These are phyloP conservation scores for Piper betle DNA, from an alignment of 164 flowering plant species.

Conservation along the genomic window DNA sequence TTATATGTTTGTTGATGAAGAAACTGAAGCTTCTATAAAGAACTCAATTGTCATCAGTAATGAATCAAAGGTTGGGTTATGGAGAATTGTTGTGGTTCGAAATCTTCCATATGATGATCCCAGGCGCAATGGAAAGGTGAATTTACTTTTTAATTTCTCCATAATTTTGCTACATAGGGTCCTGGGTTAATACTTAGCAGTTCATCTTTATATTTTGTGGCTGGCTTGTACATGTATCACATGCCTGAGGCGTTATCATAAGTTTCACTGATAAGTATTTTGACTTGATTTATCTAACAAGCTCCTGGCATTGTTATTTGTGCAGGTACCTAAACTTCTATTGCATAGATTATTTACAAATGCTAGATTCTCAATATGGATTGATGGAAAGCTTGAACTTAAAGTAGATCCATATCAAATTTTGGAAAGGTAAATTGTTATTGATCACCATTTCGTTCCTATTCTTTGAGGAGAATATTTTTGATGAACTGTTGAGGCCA, in stretches of 20 bases:
- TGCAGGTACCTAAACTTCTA: constrained; percentile 86
- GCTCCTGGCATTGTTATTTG: constrained; percentile 5
- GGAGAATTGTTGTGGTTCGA: constrained; percentile 76
- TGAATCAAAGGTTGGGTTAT: constrained; percentile 54
- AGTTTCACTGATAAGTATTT: background rate
- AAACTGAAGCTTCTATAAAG: constrained; percentile 65
- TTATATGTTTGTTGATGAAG: constrained; percentile 90
- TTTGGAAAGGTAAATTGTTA: constrained; percentile 63
- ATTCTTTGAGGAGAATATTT: background rate
- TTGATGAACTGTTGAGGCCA: background rate
- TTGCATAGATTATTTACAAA: constrained; percentile 80
- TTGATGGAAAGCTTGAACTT: constrained; percentile 94
- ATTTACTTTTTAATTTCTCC: constrained; percentile 3
- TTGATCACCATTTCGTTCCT: background rate
- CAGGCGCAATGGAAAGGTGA: constrained; percentile 91
- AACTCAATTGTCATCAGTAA: constrained; percentile 40
- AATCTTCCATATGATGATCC: constrained; percentile 74
- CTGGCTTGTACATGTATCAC: background rate
- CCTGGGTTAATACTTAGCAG: too few species aligned
- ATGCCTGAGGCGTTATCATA: background rate
- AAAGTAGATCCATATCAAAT: constrained; percentile 87
- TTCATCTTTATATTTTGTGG: too few species aligned
- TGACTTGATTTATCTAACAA: background rate
- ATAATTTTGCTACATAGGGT: background rate
- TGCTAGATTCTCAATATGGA: constrained; percentile 76